Base-by-base conservation (phyloP, 2,329 filamentous ascomycete species). In the Calonectria multiphialidica region DNA sequence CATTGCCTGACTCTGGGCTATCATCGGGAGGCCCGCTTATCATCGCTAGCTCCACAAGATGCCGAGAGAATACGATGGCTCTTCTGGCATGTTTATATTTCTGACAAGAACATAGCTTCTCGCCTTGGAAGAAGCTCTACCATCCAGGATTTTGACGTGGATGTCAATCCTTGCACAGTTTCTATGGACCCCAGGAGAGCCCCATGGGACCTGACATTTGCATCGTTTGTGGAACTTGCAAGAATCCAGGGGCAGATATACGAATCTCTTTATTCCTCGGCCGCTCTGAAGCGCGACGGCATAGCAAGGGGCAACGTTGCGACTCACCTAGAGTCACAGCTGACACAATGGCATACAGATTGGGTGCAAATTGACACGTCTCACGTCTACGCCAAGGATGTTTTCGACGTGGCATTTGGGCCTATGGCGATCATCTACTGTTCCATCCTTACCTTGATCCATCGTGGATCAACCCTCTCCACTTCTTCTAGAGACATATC, bases 11-110 rank as follows among this genome's bases (percentile, higher is more conserved):
- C 68, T 1, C 16, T 66, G 2, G 68, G 68, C n/a, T 70, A 70
- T 44, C 66, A 69, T 47, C 47, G 62, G 10, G 68, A 70, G 35
- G n/a, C 53, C 6, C 40, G 68, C 10, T 12, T 70, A 10, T 30
- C 35, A 12, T 28, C 28, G 13, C 68, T 66, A 6, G 21, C 33
- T 16, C 16, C 50, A 5, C 42, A 23, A 15, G 61, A 70, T 2
- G 61, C 50, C 4, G 66, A 64, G 23, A 47, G 66, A 13, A 37
- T 53, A 18, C 57, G 66, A 12, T 37, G 47, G 18, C 47, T 69
- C 5, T 69, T 70, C 30, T 66, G 68, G 68, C 62, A 70, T 30
- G 44, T 70, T 18, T 70, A 70, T n/a, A 62, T 66, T 15, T 61
- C 30, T 2, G 68, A 66, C 21, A 70, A 70, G 42, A 61, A 66